Conservation (phyloP, 148 eudicot genomes). For the Camellia lanceoleosa region DNA sequence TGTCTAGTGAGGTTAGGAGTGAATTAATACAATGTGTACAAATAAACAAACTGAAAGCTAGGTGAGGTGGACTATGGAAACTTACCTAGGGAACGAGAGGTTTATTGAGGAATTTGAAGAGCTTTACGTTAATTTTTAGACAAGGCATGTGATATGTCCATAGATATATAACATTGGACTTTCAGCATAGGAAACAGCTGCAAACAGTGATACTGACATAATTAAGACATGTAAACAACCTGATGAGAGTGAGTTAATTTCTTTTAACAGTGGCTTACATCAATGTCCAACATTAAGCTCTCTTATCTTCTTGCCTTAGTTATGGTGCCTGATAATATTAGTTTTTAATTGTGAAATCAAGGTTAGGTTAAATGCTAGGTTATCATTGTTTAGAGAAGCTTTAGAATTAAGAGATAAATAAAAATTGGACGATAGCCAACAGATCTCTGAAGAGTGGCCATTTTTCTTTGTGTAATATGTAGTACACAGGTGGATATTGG, state of each 20-base stretch:
- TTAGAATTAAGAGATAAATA: too few species aligned
- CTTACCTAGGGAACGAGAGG: background rate
- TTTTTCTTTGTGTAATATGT: too few species aligned
- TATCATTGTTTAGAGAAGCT: too few species aligned
- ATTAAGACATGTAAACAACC: background rate
- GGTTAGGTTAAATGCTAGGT: too few species aligned
- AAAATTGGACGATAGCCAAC: too few species aligned
- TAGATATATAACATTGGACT: background rate
- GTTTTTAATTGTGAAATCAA: slow-evolving; percentile 4
- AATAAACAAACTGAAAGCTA: background rate
- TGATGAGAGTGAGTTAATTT: background rate
- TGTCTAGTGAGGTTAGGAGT: too few species aligned
- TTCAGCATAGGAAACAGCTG: background rate
- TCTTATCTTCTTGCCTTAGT: background rate
- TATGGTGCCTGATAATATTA: background rate
- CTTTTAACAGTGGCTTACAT: background rate
- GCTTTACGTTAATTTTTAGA: background rate
- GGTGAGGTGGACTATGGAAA: background rate
- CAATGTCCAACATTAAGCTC: background rate
- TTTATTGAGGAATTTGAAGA: background rate
- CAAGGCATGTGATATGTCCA: too few species aligned
- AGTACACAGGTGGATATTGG: too few species aligned
- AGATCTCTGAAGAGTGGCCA: too few species aligned
- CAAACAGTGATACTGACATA: background rate
- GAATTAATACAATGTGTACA: too few species aligned